These are phyloP conservation scores for Gamsiella multidivaricata DNA, from an alignment of 192 early-diverging fungal species.

Conservation along the genomic window DNA sequence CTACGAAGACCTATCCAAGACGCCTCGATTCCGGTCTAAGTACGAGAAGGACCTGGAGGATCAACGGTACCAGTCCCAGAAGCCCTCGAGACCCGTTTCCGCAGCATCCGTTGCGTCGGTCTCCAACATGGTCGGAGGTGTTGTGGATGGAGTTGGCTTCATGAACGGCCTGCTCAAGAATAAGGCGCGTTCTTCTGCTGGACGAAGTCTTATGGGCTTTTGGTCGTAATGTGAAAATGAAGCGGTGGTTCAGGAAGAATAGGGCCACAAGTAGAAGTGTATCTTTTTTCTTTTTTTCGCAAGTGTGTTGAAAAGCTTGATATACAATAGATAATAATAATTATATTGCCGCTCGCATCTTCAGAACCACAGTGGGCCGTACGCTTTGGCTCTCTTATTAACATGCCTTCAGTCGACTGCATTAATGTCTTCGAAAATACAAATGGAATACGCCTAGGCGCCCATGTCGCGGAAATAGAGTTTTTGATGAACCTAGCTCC, in stretches of 20 bases:
- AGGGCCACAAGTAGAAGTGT: neutral
- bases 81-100: slow-evolving; percentile 52
- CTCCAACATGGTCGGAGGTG: slow-evolving; percentile 56
- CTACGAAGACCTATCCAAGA: slow-evolving; percentile 46
- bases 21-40: slow-evolving; percentile 39
- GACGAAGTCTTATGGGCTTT: slow-evolving; percentile 43
- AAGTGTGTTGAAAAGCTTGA: too few relatives aligned
- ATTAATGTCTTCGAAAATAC: too few relatives aligned
- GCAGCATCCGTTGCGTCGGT: slow-evolving; percentile 52
- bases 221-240: slow-evolving; percentile 25
- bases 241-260: neutral
- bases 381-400: too few relatives aligned
- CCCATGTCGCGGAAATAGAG: too few relatives aligned
- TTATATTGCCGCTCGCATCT: too few relatives aligned
- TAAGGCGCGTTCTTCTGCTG: slow-evolving; percentile 48
- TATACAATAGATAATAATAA: too few relatives aligned
- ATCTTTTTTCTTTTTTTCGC: too few relatives aligned
- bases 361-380: too few relatives aligned
- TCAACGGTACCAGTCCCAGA: slow-evolving; percentile 44
- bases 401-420: too few relatives aligned
- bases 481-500: too few relatives aligned
- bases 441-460: too few relatives aligned
- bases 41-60: slow-evolving; percentile 53
- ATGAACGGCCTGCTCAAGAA: slow-evolving; percentile 57
- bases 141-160: slow-evolving; percentile 58